A percentile compares a stretch with the other conserved stretches of the same genome.
Evolutionary conservation across 1,284 basidiomycete species (phyloP).

Genomic region (Ustilago sp.): DNA sequence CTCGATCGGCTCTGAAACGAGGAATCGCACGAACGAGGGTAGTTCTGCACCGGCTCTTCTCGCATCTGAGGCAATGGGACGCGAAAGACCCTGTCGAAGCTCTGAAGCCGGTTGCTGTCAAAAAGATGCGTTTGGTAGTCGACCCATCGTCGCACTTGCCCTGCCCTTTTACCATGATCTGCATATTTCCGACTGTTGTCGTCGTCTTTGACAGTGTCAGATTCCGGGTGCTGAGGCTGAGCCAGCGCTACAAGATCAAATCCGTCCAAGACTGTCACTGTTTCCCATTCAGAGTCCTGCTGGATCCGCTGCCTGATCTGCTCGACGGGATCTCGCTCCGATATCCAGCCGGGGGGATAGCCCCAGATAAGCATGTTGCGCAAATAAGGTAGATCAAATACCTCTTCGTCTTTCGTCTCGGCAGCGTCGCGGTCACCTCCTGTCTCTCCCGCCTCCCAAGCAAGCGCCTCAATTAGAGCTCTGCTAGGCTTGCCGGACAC

Average conservation of each 20-base stretch:
- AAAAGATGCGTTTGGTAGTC: constrained; percentile 31
- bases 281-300: constrained; percentile 29
- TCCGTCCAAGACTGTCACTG: constrained; percentile 14
- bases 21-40: background rate
- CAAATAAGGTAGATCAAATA: constrained; percentile 19
- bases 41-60: background rate
- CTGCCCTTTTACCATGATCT: background rate
- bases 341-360: constrained; percentile 39
- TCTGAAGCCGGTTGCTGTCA: constrained; percentile 31
- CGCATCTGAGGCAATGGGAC: constrained; percentile 23
- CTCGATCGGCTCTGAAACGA: background rate
- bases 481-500: constrained; percentile 24
- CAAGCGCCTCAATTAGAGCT: constrained; percentile 19
- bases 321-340: constrained; percentile 20
- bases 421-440: background rate
- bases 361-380: constrained; percentile 38
- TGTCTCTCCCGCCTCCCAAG: background rate
- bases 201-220: too few species aligned
- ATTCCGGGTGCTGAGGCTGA: background rate
- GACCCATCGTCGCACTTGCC: constrained; percentile 20
- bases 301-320: constrained; percentile 16
- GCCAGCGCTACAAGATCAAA: constrained; percentile 17
- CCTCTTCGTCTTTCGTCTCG: background rate
- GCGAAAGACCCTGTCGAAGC: constrained; percentile 28
- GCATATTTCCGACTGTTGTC: too few species aligned